Evolutionary conservation across 1,284 basidiomycete genomes (phyloP).

Genomic region (Moesziomyces antarcticus): DNA sequence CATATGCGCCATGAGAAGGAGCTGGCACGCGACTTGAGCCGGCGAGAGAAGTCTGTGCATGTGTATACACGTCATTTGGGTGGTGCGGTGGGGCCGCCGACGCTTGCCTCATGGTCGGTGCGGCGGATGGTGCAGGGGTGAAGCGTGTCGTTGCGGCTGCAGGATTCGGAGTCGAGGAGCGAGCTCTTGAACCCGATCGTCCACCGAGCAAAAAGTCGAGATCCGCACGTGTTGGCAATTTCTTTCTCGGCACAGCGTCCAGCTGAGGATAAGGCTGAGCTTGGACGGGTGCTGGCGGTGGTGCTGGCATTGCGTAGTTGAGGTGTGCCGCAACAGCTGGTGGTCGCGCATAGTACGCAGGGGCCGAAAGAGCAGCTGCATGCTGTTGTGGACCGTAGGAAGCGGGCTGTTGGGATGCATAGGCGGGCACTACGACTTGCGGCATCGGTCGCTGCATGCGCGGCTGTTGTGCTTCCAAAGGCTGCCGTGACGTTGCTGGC

Average conservation of each 20-base stretch:
- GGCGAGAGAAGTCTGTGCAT: not conserved
- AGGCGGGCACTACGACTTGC: not conserved
- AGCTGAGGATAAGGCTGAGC: not conserved
- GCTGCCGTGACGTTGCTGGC: not conserved
- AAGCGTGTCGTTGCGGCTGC: not conserved
- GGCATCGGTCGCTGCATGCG: not conserved
- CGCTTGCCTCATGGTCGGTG: not conserved
- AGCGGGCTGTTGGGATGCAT: not conserved
- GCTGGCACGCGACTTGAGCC: constrained; percentile 7
- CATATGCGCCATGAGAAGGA: not conserved
- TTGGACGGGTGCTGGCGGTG: not conserved
- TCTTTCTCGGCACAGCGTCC: constrained; percentile 6
- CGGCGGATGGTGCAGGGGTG: not conserved
- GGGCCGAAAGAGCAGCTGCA: not conserved
- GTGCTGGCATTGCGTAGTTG: not conserved
- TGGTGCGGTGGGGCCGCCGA: not conserved
- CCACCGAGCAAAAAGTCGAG: constrained; percentile 32
- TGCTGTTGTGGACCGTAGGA: constrained; percentile 2
- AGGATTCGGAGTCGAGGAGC: constrained; percentile 4
- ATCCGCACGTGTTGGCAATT: constrained; percentile 21
- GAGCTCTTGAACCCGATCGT: constrained; percentile 6
- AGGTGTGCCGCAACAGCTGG: not conserved
- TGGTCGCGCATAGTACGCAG: not conserved
- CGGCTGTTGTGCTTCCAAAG: not conserved
- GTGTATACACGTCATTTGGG: not conserved